These are phyloP conservation scores for Saccharum officinarum DNA, from an alignment of 176 grass and related monocot genomes.

Conservation along the genomic window DNA sequence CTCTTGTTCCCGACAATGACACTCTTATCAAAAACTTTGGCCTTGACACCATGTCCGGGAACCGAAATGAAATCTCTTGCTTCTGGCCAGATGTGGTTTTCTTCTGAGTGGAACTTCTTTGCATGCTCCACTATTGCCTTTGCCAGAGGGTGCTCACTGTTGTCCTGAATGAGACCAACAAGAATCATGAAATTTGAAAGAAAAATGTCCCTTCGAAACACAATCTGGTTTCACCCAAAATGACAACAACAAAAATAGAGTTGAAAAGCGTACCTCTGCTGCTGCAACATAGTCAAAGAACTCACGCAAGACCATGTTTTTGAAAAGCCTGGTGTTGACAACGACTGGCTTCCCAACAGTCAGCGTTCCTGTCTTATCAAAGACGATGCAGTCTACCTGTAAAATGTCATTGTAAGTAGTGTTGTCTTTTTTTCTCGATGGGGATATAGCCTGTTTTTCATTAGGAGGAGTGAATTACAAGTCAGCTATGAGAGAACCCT, in stretches of 20 bases:
- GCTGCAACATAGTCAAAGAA: conserved; percentile 77
- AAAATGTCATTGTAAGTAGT: conserved; percentile 5
- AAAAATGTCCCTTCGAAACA: not conserved
- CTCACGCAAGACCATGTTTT: conserved; percentile 75
- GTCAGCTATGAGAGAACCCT: too few relatives aligned
- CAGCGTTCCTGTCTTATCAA: conserved; percentile 92
- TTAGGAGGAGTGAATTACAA: too few relatives aligned
- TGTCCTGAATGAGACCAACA: conserved; percentile 52
- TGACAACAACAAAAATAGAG: not conserved
- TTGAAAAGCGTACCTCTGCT: conserved; percentile 56
- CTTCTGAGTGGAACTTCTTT: conserved; percentile 66
- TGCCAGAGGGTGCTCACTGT: conserved; percentile 90
- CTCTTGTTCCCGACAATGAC: conserved; percentile 83
- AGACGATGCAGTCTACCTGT: conserved; percentile 85
- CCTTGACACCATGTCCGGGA: conserved; percentile 74
- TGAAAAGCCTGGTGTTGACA: conserved; percentile 72
- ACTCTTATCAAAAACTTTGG: conserved; percentile 45
- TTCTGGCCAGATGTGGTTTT: conserved; percentile 67
- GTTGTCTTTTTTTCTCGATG: too few relatives aligned
- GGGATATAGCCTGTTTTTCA: too few relatives aligned
- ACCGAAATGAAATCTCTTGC: conserved; percentile 75
- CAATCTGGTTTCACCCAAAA: conserved; percentile 10
- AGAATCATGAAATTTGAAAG: not conserved
- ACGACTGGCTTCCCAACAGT: conserved; percentile 81
- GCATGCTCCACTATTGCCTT: conserved; percentile 80